Base-by-base conservation (phyloP, 1,284 basidiomycete species). In the Leccinum colubrinum region DNA sequence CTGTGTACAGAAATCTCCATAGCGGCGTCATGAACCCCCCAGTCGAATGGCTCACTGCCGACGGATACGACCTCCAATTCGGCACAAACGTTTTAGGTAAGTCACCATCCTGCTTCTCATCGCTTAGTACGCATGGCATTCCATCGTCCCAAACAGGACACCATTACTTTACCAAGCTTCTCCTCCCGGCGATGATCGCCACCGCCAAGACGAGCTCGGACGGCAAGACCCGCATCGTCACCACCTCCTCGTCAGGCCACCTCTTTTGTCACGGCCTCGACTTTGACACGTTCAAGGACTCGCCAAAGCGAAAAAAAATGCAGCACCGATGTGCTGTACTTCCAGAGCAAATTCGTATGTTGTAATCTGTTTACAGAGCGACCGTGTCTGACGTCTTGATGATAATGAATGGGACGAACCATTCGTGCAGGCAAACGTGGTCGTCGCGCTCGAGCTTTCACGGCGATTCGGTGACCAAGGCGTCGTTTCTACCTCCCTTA, bases 341-440 rank as follows among this genome's bases (percentile, higher is more conserved):
- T 65, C 25, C 79, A 83, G 68, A 79, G 77, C 62, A 84, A 85
- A 74, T 78, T 79, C 66, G 46, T 48, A 48, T 22, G 46, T 46
- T 6, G 20, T 11, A 43, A 8, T 17, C 41, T 43, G 8, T 17
- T 46, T 6, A 22, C 3, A 22, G 20, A 48, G 20, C 46, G 6
- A 48, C 46, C 46, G 20, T 22, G 20, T 48, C 12, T 22, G 46
- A 48, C 3, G 6, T 20, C 17, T 7, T 48, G 17, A 48, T 20
- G 6, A 48, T 48, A 46, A 20, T 20, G 9, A 20, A 48, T 22
- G 46, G 46, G 46, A 46, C 17, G 43, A 46, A 17, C 17, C 17
- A 20, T 17, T 11, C 46, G 12, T 22, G 20, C 20, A 48, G 46
- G 46, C 46, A 48, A 48, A 48, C 30, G 58, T 71, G 3, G 64